Percentiles rank a stretch among this genome's conserved stretches.
These are phyloP conservation scores for Crithidia bombi DNA, from an alignment of 208 protist genomes.

Conservation along the genomic window DNA sequence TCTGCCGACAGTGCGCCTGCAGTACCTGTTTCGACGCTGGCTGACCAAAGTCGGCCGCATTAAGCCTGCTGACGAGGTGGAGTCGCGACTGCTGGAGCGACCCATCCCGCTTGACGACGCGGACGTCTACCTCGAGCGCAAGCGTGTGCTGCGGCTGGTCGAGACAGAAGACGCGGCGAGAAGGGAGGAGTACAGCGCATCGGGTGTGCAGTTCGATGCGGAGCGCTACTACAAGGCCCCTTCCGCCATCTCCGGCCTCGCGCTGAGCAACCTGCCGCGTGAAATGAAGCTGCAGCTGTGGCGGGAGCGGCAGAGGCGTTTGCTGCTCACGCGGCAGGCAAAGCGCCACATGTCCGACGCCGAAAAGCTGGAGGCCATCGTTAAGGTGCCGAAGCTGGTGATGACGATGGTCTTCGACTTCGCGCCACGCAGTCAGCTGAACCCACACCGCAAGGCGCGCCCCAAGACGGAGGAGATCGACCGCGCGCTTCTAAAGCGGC, in stretches of 20 bases:
- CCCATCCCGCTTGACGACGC: conserved; percentile 64
- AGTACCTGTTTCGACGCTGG: conserved; percentile 71
- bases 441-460: conserved; percentile 69
- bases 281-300: conserved; percentile 64
- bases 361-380: conserved; percentile 58
- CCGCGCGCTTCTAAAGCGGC: conserved; percentile 54
- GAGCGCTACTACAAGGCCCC: conserved; percentile 45
- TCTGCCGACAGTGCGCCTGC: conserved; percentile 40
- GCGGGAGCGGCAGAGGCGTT: conserved; percentile 61
- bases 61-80: conserved; percentile 41
- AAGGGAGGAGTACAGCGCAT: conserved; percentile 27
- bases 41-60: conserved; percentile 33
- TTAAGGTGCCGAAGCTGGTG: conserved; percentile 70
- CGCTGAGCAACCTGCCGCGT: conserved; percentile 59
- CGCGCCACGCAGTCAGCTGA: conserved; percentile 70
- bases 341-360: conserved; percentile 56
- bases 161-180: conserved; percentile 28
- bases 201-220: conserved; percentile 30
- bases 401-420: conserved; percentile 43
- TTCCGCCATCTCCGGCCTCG: conserved; percentile 51
- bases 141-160: conserved; percentile 31
- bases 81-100: conserved; percentile 50
- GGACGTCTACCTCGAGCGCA: conserved; percentile 41
- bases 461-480: conserved; percentile 75
- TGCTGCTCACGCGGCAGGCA: conserved; percentile 41